Evolutionary conservation across 2,329 filamentous ascomycete genomes (phyloP), one percentile per base, ranked within the genome.

Genomic region (Phialophora tarda): DNA sequence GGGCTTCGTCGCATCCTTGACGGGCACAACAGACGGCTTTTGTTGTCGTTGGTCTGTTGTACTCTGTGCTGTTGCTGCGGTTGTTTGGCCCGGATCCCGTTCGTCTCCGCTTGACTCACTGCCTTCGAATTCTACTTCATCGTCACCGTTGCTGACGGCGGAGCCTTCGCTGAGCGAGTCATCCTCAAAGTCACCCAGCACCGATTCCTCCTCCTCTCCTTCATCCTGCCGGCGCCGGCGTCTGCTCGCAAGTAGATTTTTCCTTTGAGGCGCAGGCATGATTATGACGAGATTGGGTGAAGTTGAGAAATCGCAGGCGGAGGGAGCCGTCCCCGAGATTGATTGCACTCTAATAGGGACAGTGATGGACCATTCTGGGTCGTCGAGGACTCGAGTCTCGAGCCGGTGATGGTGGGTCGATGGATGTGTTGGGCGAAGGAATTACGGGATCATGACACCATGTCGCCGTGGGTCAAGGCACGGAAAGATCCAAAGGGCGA

Each of bases 141-240:
- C 84, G 59, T 87, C 85, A 54, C 80, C 80, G 67, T 87, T 84
- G 71, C 82, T 88, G 69, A 83, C 80, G 24, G 82, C 78, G 12
- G 87, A 88, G 44, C 81, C 83, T 75, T 89, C 87, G 75, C 86
- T 89, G 77, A 88, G 79, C 48, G 87, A 89, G 75, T 89, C 87
- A 71, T 88, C 86, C 59, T 85, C 83, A 64, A 84, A 71, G 62
- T 82, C 82, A 48, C 80, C 84, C 59, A 80, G 80, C 67, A 84
- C 66, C 53, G 80, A 82, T 57, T 77, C 78, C 67, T 83, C 82
- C 67, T 83, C 82, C 71, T 82, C 81, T 57, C 80, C 82, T 65
- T 83, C 82, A 67, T 83, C 82, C 65, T 82, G 80, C 67, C 79
- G 77, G 72, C 78, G 76, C 67, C 81, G 77, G 70, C 81, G 77